Evolutionary conservation across 2,329 filamentous ascomycete genomes (phyloP).

Genomic region (Stachybotrys elegans): DNA sequence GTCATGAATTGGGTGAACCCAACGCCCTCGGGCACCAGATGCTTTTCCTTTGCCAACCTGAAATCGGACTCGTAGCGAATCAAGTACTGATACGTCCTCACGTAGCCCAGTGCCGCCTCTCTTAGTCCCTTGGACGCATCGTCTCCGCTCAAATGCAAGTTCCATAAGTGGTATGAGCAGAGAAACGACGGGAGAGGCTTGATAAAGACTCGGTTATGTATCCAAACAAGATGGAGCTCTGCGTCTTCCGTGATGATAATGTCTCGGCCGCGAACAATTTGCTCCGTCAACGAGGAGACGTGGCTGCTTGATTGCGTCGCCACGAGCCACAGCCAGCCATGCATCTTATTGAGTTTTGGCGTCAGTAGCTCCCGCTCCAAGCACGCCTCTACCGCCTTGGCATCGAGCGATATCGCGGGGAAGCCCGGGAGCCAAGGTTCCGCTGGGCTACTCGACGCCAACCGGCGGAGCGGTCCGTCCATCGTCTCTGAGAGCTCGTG

Average conservation of each 20-base stretch:
- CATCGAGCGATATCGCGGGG: background rate
- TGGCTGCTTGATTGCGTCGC: background rate
- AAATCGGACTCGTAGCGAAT: slow-evolving; percentile 1
- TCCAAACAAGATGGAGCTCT: slow-evolving; percentile 1
- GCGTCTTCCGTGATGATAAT: background rate
- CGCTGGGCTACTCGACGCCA: background rate
- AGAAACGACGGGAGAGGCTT: slow-evolving; percentile 1
- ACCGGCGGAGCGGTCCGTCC: background rate
- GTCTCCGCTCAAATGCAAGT: background rate
- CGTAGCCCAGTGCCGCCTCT: background rate
- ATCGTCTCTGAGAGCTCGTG: background rate
- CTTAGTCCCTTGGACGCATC: background rate
- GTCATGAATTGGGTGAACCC: background rate
- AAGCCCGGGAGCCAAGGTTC: background rate
- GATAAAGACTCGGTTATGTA: background rate
- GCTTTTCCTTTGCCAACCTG: background rate
- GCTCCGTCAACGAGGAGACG: background rate
- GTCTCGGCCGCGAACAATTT: slow-evolving; percentile 1
- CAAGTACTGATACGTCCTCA: slow-evolving; percentile 1
- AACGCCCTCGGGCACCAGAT: background rate
- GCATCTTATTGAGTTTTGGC: slow-evolving; percentile 1
- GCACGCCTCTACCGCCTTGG: background rate
- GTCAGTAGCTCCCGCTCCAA: background rate
- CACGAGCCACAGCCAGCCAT: background rate
- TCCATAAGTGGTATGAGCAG: background rate